Conservation (phyloP, 2,329 filamentous ascomycete genomes). For the Aspergillus sp. region DNA sequence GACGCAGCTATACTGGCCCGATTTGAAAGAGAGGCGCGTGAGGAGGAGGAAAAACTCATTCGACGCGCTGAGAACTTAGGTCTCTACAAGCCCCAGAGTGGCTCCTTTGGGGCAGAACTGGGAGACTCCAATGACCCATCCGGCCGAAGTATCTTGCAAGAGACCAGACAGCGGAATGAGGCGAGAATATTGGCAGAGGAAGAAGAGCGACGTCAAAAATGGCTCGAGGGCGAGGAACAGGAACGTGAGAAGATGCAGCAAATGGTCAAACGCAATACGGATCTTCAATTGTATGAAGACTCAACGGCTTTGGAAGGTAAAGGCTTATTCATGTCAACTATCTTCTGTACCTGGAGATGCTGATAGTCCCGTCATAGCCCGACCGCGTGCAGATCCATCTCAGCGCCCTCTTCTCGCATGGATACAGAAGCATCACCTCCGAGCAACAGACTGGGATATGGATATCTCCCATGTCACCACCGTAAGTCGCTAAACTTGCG, state of each 20-base stretch:
- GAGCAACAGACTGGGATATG: constrained; percentile 33
- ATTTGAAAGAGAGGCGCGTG: constrained; percentile 40
- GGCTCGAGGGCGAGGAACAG: constrained; percentile 53
- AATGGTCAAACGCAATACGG: constrained; percentile 34
- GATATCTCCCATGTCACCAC: constrained; percentile 37
- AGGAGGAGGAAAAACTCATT: constrained; percentile 38
- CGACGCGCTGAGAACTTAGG: constrained; percentile 41
- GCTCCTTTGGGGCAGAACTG: constrained; percentile 41
- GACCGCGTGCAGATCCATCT: constrained; percentile 38
- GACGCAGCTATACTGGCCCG: constrained; percentile 49
- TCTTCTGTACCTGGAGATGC: not conserved
- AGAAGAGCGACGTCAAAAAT: constrained; percentile 50
- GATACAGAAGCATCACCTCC: constrained; percentile 44
- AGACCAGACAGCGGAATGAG: constrained; percentile 41
- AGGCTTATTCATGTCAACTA: not conserved
- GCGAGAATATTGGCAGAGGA: constrained; percentile 43
- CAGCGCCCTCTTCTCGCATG: constrained; percentile 42
- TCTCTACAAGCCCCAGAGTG: constrained; percentile 46
- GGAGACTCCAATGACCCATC: constrained; percentile 44
- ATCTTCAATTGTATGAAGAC: constrained; percentile 37
- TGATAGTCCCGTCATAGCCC: constrained; percentile 30
- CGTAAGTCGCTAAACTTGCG: constrained; percentile 22
- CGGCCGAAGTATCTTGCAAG: constrained; percentile 43
- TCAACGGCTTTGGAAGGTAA: constrained; percentile 37
- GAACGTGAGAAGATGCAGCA: constrained; percentile 34